phyloP scores from a whole-genome alignment of 1,284 basidiomycete genomes.

The Leccinum ponderosum region DNA sequence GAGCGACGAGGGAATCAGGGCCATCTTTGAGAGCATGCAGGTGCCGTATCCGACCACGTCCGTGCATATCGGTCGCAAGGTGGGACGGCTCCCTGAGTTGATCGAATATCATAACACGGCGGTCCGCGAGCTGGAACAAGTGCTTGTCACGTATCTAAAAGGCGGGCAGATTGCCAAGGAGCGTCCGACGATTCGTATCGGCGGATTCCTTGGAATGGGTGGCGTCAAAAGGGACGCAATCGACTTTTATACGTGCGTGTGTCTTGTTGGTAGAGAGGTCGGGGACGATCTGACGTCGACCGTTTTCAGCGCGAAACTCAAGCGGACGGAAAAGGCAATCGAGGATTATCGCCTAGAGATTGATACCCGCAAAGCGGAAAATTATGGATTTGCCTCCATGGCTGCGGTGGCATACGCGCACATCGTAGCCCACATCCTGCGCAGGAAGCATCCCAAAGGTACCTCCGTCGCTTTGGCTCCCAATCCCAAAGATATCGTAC shows the following conservation, averaged over 20 bases:
- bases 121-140: conserved; percentile 73
- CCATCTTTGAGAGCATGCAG: conserved; percentile 62
- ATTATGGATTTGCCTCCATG: conserved; percentile 93
- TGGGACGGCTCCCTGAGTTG: conserved; percentile 66
- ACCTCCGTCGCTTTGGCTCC: conserved; percentile 74
- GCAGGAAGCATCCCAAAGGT: conserved; percentile 70
- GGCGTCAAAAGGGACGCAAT: conserved; percentile 73
- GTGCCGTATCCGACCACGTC: conserved; percentile 76
- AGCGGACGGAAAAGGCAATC: conserved; percentile 76
- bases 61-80: conserved; percentile 69
- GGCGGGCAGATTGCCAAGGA: conserved; percentile 63
- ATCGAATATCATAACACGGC: conserved; percentile 78
- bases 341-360: conserved; percentile 77
- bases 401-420: conserved; percentile 91
- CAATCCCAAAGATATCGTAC: conserved; percentile 82
- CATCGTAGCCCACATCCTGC: conserved; percentile 72
- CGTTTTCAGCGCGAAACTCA: conserved; percentile 58
- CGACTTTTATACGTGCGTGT: conserved; percentile 62
- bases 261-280: conserved; percentile 7
- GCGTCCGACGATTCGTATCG: conserved; percentile 66
- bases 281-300: conserved; percentile 4
- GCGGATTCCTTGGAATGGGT: conserved; percentile 68
- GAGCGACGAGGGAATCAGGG: conserved; percentile 67
- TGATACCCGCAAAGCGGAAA: conserved; percentile 78
- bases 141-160: conserved; percentile 77